Base-by-base conservation (phyloP, 169 alveolate genomes). In the Sarcocystis neurona region DNA sequence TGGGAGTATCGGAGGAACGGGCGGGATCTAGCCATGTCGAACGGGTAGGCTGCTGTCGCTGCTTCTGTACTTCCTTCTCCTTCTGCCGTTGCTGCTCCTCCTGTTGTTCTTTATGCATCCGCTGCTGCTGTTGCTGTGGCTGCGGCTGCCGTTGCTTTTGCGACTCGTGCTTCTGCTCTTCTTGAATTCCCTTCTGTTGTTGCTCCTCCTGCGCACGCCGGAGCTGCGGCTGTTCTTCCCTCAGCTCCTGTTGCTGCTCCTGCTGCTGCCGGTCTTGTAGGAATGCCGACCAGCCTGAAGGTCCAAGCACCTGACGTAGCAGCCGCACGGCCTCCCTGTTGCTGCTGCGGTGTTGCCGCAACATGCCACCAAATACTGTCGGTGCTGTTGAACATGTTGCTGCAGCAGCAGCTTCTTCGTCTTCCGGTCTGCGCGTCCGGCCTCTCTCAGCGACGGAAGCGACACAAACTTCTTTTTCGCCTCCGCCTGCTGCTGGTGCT, bases 261-360 rank as follows among this genome's bases (percentile, higher is more conserved):
- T 79, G 86, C 86, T 79, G 86, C 86, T 79, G 56, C 46, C 43
- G 34, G 78, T 15, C 50, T 48, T 80, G 88, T 80, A 56, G 82
- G 34, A 84, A 84, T 34, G 58, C 89, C 2, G 37, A 20, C 32
- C 79, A 72, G 5, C 58, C 70, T n/a, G 89, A 39, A 4, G 89
- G 84, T 37, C 89, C 89, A 23, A 84, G 58, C 1, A 84, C 82
- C 53, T 8, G 82, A 50, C 60, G 44, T 46, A 86, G 79, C 2
- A 53, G 79, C 15, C 50, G 60, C 18, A 70, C 41, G 0, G 91
- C 91, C n/a, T 48, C 86, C 27, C 58, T 46, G 91, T 86, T 86
- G 86, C 91, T 86, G 86, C 70, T 74, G 32, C 75, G 48, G 48
- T 86, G 91, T 32, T 66, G 43, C 39, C 91, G 60, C 34, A 86